Base-by-base conservation (phyloP, 495 filamentous ascomycete genomes). In the Poronia punctata region DNA sequence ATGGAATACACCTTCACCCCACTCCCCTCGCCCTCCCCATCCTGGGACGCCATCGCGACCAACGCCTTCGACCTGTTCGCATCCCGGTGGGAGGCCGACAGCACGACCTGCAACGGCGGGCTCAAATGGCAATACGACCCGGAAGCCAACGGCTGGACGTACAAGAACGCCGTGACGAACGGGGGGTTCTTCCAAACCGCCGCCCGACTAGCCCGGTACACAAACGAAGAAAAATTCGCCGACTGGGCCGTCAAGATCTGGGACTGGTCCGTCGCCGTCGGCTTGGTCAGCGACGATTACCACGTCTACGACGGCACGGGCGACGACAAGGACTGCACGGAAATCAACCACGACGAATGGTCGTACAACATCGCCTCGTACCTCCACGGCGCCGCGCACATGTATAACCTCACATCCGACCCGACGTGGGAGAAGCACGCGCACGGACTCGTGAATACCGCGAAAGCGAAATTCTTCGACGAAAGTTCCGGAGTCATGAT, bases 71-170 rank as follows among this genome's bases (percentile, higher is more conserved):
- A 87, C 51, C 69, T 74, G 21, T 81, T 76, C 50, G 74, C 66
- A 2, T 50, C 61, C 0, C 72, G 84, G 4, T 93, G 86, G 86
- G 71, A 89, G 44, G 68, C 62, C n/a, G 50, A 53, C 76, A 79
- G 86, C 54, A 55, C 54, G 1, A 75, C 71, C 1, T 95, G 88
- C 60, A 69, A 70, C 21, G 88, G 88, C 34, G 88, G 88, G 3
- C 68, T 94, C 29, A 72, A 80, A 46, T 94, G 88, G 88, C 87
- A 94, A 63, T 85, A 89, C 44, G 82, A 73, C 60, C 64, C 73
- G 14, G 84, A 82, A 50, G 85, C 88, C 53, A 77, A 66, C 22
- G 88, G 88, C 4, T 94, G 86, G 58, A 73, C 76, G 40, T 88
- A 83, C 64, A 88, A 88, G 52, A 89, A 90, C 61, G 71, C 78